Percentiles rank a stretch among this genome's conserved stretches.
Conservation (phyloP, 1,284 basidiomycete genomes). For the Lignosus rhinocerotis region DNA sequence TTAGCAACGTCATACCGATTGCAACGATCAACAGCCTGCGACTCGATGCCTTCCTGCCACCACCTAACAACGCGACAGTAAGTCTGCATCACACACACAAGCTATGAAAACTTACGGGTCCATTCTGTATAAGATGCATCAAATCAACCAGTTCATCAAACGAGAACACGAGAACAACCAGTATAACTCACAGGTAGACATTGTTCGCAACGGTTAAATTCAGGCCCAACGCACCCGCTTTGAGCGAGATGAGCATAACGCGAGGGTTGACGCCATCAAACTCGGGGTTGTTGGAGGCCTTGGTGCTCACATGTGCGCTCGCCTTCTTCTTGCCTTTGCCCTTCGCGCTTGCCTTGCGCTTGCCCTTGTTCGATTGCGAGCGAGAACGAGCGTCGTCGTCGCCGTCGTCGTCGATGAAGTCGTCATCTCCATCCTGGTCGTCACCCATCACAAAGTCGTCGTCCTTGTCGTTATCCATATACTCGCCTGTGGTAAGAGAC, state of each 20-base stretch:
- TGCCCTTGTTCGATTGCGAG: slow-evolving; percentile 41
- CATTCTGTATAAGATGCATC: slow-evolving; percentile 49
- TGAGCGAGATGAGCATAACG: slow-evolving; percentile 87
- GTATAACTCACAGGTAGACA: slow-evolving; percentile 72
- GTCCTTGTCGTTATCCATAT: slow-evolving; percentile 30
- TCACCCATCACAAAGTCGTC: slow-evolving; percentile 35
- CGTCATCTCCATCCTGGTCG: slow-evolving; percentile 37
- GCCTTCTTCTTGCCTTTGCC: slow-evolving; percentile 31
- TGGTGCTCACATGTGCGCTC: not conserved
- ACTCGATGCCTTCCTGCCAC: slow-evolving; percentile 80
- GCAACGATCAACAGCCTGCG: slow-evolving; percentile 84
- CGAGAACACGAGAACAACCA: not conserved
- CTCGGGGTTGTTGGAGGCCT: not conserved
- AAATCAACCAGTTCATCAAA: not conserved
- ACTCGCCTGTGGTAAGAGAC: slow-evolving; percentile 13
- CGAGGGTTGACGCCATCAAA: slow-evolving; percentile 53
- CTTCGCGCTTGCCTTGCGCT: slow-evolving; percentile 42
- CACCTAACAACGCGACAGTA: slow-evolving; percentile 4
- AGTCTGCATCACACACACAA: not conserved
- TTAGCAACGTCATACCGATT: slow-evolving; percentile 45
- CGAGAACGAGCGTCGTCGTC: slow-evolving; percentile 32
- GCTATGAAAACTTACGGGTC: slow-evolving; percentile 66
- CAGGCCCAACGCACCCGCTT: slow-evolving; percentile 80
- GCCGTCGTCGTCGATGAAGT: slow-evolving; percentile 45
- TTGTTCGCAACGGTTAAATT: slow-evolving; percentile 91